phyloP scores from a whole-genome alignment of 2,329 filamentous ascomycete species.

The Chaetomium strumarium region DNA sequence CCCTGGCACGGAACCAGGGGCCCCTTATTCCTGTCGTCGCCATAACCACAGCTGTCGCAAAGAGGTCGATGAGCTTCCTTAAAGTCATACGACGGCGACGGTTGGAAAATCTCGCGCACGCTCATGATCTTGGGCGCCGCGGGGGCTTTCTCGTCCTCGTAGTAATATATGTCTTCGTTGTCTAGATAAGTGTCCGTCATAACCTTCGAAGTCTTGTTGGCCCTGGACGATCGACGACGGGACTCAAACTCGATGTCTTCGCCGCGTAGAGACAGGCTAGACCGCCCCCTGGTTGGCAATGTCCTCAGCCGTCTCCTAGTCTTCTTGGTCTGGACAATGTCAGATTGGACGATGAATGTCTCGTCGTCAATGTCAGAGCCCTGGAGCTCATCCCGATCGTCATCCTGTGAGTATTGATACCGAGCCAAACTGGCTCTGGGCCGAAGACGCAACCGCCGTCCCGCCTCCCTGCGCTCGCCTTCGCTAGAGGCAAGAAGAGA shows the following conservation, averaged over 20 bases:
- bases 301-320: conserved; percentile 11
- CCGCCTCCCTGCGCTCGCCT: conserved; percentile 6
- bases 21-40: conserved; percentile 54
- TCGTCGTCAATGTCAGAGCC: conserved; percentile 21
- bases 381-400: conserved; percentile 29
- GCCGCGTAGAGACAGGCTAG: not conserved
- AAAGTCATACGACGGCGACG: conserved; percentile 59
- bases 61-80: conserved; percentile 58
- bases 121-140: conserved; percentile 51
- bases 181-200: conserved; percentile 49
- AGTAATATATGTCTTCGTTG: conserved; percentile 53
- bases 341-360: conserved; percentile 26
- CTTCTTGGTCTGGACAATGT: conserved; percentile 21
- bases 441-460: conserved; percentile 2
- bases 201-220: conserved; percentile 37
- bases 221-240: conserved; percentile 43
- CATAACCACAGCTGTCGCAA: conserved; percentile 67
- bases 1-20: conserved; percentile 83
- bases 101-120: conserved; percentile 68
- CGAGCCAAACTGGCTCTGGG: conserved; percentile 5
- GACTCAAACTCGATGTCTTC: conserved; percentile 47
- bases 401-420: conserved; percentile 10
- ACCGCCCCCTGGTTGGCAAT: conserved; percentile 3
- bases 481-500: conserved; percentile 18
- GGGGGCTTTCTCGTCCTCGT: conserved; percentile 38